phyloP scores from a whole-genome alignment of 2,329 filamentous ascomycete species.

The Ascochyta viciae-villosae region DNA sequence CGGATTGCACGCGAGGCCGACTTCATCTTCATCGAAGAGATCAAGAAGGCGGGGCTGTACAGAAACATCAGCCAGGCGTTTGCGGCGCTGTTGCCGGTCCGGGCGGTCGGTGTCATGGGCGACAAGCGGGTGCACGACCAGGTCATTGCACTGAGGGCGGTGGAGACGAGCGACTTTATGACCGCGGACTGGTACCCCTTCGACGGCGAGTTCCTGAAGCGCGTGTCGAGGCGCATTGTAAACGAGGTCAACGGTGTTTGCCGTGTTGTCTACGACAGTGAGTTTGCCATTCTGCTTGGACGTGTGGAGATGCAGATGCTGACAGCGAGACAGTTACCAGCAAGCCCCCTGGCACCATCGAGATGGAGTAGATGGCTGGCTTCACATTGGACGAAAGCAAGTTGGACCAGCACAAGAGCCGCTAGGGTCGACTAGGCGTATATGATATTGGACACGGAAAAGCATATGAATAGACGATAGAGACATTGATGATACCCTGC shows the following conservation, averaged over 20 bases:
- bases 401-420: no score
- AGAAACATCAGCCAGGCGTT: conserved; percentile 74
- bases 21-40: conserved; percentile 78
- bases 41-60: conserved; percentile 75
- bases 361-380: conserved; percentile 68
- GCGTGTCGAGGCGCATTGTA: conserved; percentile 71
- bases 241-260: conserved; percentile 78
- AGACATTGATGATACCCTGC: conserved; percentile 38
- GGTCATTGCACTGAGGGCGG: conserved; percentile 67
- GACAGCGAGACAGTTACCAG: conserved; percentile 59
- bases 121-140: conserved; percentile 73
- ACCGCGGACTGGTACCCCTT: conserved; percentile 75
- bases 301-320: conserved; percentile 15
- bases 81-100: conserved; percentile 70
- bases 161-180: conserved; percentile 75
- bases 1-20: conserved; percentile 81
- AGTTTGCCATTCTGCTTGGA: conserved; percentile 41
- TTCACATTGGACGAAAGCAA: no score
- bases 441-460: conserved; percentile 9
- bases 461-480: conserved; percentile 30
- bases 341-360: conserved; percentile 76
- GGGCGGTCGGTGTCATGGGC: conserved; percentile 72
- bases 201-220: conserved; percentile 68
- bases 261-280: conserved; percentile 73
- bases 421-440: conserved; percentile 8